These are phyloP conservation scores for Luzula sylvatica DNA, from an alignment of 176 grass and related monocot genomes.

Conservation along the genomic window DNA sequence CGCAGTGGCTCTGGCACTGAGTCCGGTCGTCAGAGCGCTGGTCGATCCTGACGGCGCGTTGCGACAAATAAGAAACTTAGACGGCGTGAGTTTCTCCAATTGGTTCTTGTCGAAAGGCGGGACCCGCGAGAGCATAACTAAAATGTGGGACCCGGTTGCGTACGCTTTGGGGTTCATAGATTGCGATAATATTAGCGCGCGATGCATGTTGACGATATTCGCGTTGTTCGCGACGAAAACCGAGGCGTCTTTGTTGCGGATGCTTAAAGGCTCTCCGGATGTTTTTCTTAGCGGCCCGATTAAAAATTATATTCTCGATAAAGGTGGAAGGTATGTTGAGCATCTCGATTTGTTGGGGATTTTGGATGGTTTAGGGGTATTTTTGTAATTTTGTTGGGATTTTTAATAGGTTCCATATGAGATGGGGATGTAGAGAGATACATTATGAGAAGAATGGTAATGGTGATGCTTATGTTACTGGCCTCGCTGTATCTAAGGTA, in stretches of 20 bases:
- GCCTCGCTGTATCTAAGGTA: slow-evolving; percentile 72
- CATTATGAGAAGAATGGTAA: slow-evolving; percentile 63
- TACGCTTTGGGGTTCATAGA: slow-evolving; percentile 97
- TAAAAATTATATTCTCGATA: slow-evolving; percentile 87
- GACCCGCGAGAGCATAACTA: slow-evolving; percentile 64
- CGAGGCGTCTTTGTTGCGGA: slow-evolving; percentile 89
- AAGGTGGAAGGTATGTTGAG: slow-evolving; percentile 80
- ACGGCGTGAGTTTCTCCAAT: slow-evolving; percentile 84
- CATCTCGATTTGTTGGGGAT: neutral
- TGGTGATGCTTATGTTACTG: slow-evolving; percentile 69
- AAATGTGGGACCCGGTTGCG: slow-evolving; percentile 99
- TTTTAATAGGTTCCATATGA: slow-evolving; percentile 68
- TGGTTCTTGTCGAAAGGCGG: slow-evolving; percentile 99
- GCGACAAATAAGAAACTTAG: slow-evolving; percentile 79
- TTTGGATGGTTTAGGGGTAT: neutral
- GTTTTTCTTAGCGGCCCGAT: slow-evolving; percentile 91
- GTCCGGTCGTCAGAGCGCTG: slow-evolving; percentile 94
- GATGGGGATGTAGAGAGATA: slow-evolving; percentile 94
- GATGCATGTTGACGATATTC: slow-evolving; percentile 99
- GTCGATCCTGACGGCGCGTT: slow-evolving; percentile 94
- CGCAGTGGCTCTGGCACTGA: slow-evolving; percentile 91
- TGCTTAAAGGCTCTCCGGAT: slow-evolving; percentile 99
- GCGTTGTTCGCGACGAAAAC: slow-evolving; percentile 96
- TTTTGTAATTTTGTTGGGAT: neutral
- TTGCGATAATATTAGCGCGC: slow-evolving; percentile 99